These are phyloP conservation scores for Bryoglossum gracile DNA, from an alignment of 495 filamentous ascomycete genomes.

Conservation along the genomic window DNA sequence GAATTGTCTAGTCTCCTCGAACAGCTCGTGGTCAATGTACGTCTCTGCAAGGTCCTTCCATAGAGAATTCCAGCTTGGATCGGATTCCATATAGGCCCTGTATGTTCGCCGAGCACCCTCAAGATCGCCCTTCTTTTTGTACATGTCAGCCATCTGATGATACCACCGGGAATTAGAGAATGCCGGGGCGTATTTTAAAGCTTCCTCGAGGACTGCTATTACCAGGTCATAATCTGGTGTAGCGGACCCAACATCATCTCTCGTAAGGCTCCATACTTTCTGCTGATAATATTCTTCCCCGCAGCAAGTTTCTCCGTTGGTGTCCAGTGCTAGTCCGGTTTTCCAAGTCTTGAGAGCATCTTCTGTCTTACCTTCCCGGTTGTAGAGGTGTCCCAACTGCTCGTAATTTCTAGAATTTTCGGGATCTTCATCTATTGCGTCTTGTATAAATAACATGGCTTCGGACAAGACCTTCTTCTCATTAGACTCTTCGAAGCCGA, in stretches of 20 bases:
- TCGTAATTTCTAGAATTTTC: conserved; percentile 1
- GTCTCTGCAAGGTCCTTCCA: conserved; percentile 6
- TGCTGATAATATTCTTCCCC: conserved; percentile 2
- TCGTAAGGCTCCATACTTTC: background rate
- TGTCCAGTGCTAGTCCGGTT: background rate
- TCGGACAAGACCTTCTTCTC: background rate
- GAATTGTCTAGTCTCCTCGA: conserved; percentile 4
- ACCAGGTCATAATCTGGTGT: background rate
- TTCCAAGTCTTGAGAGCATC: background rate
- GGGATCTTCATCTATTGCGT: conserved; percentile 2
- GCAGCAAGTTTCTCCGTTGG: background rate
- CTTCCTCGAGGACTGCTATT: conserved; percentile 2
- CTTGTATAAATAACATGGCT: conserved; percentile 1
- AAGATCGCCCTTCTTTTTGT: conserved; percentile 6
- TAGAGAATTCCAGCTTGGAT: conserved; percentile 7
- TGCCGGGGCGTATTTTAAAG: background rate
- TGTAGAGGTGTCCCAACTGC: background rate
- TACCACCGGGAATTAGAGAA: background rate
- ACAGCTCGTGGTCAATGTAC: conserved; percentile 2
- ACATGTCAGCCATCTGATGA: conserved; percentile 2
- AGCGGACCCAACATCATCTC: background rate
- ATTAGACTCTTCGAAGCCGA: background rate
- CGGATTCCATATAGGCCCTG: conserved; percentile 1
- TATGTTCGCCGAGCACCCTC: conserved; percentile 5
- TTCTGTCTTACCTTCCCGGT: background rate